Base-by-base conservation (phyloP, 257 asterid species). In the Eucommia ulmoides region DNA sequence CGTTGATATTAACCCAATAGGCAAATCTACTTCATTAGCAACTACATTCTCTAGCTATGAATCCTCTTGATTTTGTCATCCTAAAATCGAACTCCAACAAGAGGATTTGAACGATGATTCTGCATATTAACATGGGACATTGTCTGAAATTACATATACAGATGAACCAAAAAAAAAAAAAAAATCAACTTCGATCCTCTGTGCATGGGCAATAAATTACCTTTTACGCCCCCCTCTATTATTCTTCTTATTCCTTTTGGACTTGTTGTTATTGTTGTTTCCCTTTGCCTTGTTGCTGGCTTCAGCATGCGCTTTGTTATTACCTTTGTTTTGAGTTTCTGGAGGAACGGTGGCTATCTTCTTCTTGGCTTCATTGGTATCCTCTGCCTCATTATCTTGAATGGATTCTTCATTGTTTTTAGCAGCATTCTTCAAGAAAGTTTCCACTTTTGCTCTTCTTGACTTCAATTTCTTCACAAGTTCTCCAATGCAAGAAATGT, bases 381-480 rank as follows among this genome's bases (percentile, higher is more conserved):
- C 15, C 3, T 2, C 16, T 35, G 11, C 44, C 44, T 35, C 44
- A 35, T 4, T 10, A 0, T 1, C 16, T 15, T 18, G 11, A 35
- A 6, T 35, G 0, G 11, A 15, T 35, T 35, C 44, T 9, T 9
- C 16, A 35, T 35, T 18, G 15, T 35, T 3, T 35, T 11, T 3
- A 11, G 44, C 10, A 35, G 11, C 44, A 14, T 0, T 24, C 44
- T 16, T 41, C 23, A 55, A 19, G 2, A 62, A 33, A 12, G 20
- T 9, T 10, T 67, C 62, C 0, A 67, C 2, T 48, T 47, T 22
- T 9, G 66, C 57, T 51, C 22, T 26, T 25, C 21, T 51, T 8
- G 50, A 58, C 48, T 20, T 52, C 52, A 71, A 52, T 20, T 51
- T 63, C 58, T 38, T 53, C 59, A 62, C 26, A 17, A 62, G 18